Percentiles rank a stretch among this genome's conserved stretches.
phyloP scores from a whole-genome alignment of 2,329 filamentous ascomycete species.

The Hymenoscyphus fraxineus region DNA sequence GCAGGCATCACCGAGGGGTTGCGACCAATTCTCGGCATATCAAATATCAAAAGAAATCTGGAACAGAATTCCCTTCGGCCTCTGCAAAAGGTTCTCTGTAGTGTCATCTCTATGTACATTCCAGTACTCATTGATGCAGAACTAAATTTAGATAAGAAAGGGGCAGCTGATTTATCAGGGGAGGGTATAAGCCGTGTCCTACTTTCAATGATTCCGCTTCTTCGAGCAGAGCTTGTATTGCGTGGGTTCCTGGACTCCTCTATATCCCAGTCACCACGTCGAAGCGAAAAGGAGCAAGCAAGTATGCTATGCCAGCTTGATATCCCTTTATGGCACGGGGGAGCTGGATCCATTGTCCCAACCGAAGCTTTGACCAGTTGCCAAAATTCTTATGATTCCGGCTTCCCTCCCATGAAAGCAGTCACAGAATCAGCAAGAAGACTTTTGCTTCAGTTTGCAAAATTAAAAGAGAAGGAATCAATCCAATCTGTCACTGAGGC shows the following conservation, averaged over 20 bases:
- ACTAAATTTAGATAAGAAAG: constrained; percentile 3
- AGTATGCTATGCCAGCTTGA: not conserved
- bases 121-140: not conserved
- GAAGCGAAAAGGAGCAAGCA: not conserved
- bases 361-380: not conserved
- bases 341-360: not conserved
- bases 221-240: constrained; percentile 12
- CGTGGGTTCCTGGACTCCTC: constrained; percentile 2
- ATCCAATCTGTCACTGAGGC: constrained; percentile 49
- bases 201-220: constrained; percentile 47
- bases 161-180: constrained; percentile 57
- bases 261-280: not conserved
- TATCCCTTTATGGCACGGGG: not conserved
- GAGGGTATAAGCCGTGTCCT: constrained; percentile 59
- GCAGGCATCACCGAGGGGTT: constrained; percentile 46
- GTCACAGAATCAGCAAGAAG: not conserved
- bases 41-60: not conserved
- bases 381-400: not conserved
- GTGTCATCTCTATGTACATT: not conserved
- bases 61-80: not conserved
- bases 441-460: constrained; percentile 43
- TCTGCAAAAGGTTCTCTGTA: not conserved
- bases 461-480: constrained; percentile 45
- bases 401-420: not conserved
- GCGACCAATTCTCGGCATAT: not conserved